A percentile compares a stretch with the other conserved stretches of the same genome.
Evolutionary conservation across 1,284 basidiomycete genomes (phyloP).

Genomic region (Cryptococcus floricola): DNA sequence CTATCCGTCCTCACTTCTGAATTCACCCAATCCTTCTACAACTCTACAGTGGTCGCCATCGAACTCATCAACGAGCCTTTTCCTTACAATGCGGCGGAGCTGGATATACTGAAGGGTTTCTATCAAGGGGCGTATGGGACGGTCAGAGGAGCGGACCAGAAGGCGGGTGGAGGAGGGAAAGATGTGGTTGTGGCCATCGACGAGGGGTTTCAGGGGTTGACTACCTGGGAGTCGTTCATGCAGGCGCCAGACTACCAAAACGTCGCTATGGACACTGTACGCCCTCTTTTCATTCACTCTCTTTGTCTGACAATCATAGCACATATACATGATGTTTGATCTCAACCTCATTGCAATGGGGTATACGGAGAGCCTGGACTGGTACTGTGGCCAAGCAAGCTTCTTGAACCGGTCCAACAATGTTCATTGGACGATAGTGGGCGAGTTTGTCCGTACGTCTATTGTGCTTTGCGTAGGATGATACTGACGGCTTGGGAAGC

Average conservation of each 20-base stretch:
- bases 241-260: slow-evolving; percentile 36
- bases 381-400: slow-evolving; percentile 57
- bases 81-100: slow-evolving; percentile 23
- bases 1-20: slow-evolving; percentile 52
- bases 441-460: slow-evolving; percentile 77
- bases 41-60: slow-evolving; percentile 52
- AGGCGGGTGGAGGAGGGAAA: slow-evolving; percentile 46
- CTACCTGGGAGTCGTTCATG: slow-evolving; percentile 72
- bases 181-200: slow-evolving; percentile 65
- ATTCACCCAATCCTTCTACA: slow-evolving; percentile 37
- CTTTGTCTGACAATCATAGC: slow-evolving; percentile 47
- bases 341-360: slow-evolving; percentile 27
- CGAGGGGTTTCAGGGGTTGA: slow-evolving; percentile 76
- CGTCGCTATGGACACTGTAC: slow-evolving; percentile 41
- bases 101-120: slow-evolving; percentile 27
- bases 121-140: slow-evolving; percentile 30
- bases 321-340: slow-evolving; percentile 56
- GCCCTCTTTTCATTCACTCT: slow-evolving; percentile 9
- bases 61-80: slow-evolving; percentile 52
- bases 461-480: slow-evolving; percentile 34
- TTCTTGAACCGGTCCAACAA: slow-evolving; percentile 53
- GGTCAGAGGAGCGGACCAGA: slow-evolving; percentile 50
- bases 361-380: slow-evolving; percentile 43
- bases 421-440: slow-evolving; percentile 72
- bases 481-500: slow-evolving; percentile 10